Evolutionary conservation across 306 rosid species (phyloP).

Genomic region (Boehmeria nivea): DNA sequence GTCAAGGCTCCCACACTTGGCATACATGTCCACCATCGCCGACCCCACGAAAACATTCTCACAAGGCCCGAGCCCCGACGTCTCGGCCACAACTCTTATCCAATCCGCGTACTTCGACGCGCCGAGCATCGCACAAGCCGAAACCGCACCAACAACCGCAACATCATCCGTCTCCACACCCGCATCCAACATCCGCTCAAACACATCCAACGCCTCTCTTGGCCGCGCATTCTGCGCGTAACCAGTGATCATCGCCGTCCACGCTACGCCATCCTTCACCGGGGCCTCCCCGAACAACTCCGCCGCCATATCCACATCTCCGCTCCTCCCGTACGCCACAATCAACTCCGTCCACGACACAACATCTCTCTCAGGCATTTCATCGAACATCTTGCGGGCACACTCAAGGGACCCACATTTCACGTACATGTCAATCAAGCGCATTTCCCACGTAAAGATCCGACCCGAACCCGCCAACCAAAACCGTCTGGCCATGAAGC

Average conservation of each 20-base stretch:
- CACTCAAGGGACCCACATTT: constrained; percentile 45
- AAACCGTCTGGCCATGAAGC: constrained; percentile 63
- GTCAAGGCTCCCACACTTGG: constrained; percentile 67
- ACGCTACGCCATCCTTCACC: constrained; percentile 67
- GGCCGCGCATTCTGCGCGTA: constrained; percentile 77
- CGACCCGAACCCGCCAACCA: constrained; percentile 58
- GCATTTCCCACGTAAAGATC: constrained; percentile 68
- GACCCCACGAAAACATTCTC: constrained; percentile 76
- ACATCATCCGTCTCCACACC: constrained; percentile 56
- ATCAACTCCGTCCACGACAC: constrained; percentile 78
- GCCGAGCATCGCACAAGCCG: constrained; percentile 81
- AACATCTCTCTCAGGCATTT: constrained; percentile 69
- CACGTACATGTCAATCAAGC: constrained; percentile 62
- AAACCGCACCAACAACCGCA: constrained; percentile 58
- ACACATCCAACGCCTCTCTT: constrained; percentile 50
- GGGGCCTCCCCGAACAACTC: constrained; percentile 58
- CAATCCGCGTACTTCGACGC: constrained; percentile 45
- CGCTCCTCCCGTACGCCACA: constrained; percentile 52
- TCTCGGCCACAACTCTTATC: constrained; percentile 56
- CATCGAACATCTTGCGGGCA: constrained; percentile 69
- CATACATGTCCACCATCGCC: constrained; percentile 72
- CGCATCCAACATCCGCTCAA: constrained; percentile 32
- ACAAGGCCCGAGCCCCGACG: constrained; percentile 36
- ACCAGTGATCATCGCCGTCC: constrained; percentile 83
- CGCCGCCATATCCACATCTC: constrained; percentile 53